Conservation (phyloP, 768 basidiomycete species). For the Strobilomyces dryophilus region DNA sequence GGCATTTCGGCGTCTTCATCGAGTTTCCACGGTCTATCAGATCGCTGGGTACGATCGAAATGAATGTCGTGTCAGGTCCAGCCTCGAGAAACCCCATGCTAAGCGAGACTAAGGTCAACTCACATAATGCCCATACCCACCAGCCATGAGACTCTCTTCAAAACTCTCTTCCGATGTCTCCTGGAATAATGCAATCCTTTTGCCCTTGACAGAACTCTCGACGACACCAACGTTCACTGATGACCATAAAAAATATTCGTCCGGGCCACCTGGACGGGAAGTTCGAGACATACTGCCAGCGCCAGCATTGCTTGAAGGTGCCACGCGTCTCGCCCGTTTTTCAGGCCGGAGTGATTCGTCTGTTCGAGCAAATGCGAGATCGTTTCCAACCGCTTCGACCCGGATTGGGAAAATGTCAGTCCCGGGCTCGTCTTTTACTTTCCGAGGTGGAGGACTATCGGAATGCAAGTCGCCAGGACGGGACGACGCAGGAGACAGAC, state of each 20-base stretch:
- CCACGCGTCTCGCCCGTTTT: constrained; percentile 50
- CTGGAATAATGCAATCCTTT: constrained; percentile 71
- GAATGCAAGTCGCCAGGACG: background rate
- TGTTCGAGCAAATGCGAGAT: constrained; percentile 45
- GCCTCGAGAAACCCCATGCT: background rate
- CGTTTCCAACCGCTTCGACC: constrained; percentile 48
- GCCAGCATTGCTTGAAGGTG: constrained; percentile 33
- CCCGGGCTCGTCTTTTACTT: constrained; percentile 32
- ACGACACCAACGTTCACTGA: constrained; percentile 50
- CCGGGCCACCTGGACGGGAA: constrained; percentile 10
- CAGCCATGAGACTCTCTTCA: constrained; percentile 79
- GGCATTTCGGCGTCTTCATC: constrained; percentile 15
- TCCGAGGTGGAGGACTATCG: background rate
- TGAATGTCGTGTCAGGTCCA: constrained; percentile 8
- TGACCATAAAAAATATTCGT: constrained; percentile 19
- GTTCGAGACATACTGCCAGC: constrained; percentile 6
- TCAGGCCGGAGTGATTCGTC: constrained; percentile 66
- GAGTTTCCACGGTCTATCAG: constrained; percentile 21
- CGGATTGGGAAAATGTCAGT: constrained; percentile 61
- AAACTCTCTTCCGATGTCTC: constrained; percentile 83
- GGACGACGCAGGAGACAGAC: background rate
- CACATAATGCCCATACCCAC: constrained; percentile 76
- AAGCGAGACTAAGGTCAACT: constrained; percentile 22
- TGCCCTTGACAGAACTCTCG: constrained; percentile 68
- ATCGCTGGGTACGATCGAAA: constrained; percentile 18